These are phyloP conservation scores for Gossypium davidsonii DNA, from an alignment of 441 rosid species.

Conservation along the genomic window DNA sequence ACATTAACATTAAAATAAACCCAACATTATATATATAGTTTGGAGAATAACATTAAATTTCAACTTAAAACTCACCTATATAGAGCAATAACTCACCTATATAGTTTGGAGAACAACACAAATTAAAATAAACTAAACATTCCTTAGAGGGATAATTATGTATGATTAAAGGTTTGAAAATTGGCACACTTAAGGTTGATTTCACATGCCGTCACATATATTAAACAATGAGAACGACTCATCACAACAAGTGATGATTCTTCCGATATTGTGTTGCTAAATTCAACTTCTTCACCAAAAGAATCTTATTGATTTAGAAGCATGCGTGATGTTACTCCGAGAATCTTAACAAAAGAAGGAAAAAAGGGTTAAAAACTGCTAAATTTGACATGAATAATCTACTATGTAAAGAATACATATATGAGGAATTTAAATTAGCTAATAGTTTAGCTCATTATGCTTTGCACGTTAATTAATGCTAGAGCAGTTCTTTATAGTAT, in stretches of 20 bases:
- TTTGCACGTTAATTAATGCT: background rate
- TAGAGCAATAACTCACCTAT: too few relatives aligned
- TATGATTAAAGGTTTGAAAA: background rate
- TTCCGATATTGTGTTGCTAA: background rate
- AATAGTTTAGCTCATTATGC: background rate
- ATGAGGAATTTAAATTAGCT: background rate
- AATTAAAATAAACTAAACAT: too few relatives aligned
- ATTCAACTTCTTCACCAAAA: background rate
- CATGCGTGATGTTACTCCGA: background rate
- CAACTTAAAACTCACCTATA: too few relatives aligned
- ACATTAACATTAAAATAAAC: too few relatives aligned
- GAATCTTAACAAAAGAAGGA: background rate
- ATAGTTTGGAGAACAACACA: too few relatives aligned
- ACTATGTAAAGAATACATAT: background rate
- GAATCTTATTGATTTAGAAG: background rate
- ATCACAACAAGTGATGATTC: constrained; percentile 21
- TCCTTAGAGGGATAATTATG: background rate
- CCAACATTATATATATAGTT: too few relatives aligned
- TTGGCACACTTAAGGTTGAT: constrained; percentile 25
- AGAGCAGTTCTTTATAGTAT: background rate
- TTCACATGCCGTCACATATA: constrained; percentile 32
- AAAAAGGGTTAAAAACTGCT: too few relatives aligned
- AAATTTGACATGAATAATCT: background rate
- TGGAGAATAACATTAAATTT: too few relatives aligned
- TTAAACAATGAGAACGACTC: constrained; percentile 27